These are phyloP conservation scores for Plenodomus tracheiphilus DNA, from an alignment of 2,329 filamentous ascomycete species.

Conservation along the genomic window DNA sequence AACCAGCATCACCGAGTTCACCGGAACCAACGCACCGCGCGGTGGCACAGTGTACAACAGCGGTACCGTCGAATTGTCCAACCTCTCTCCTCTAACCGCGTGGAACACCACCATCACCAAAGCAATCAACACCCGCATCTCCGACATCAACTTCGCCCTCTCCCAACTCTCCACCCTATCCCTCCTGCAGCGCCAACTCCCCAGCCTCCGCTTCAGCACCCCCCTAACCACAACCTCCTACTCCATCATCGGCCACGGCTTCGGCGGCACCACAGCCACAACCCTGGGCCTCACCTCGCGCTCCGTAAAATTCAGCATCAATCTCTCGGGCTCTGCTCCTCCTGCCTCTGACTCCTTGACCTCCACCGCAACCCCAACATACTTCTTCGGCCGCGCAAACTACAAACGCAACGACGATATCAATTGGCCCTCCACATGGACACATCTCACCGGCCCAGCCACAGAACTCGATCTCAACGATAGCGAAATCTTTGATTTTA, in stretches of 20 bases:
- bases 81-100: constrained; percentile 12
- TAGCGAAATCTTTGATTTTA: constrained; percentile 25
- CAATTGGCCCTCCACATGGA: constrained; percentile 71
- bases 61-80: constrained; percentile 18
- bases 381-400: constrained; percentile 59
- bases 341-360: constrained; percentile 5
- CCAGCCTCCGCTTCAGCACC: constrained; percentile 10
- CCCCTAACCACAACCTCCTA: constrained; percentile 9
- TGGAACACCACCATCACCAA: constrained; percentile 20
- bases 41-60: constrained; percentile 21
- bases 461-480: constrained; percentile 28
- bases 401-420: constrained; percentile 97
- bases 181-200: constrained; percentile 12
- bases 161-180: constrained; percentile 5
- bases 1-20: constrained; percentile 50
- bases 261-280: constrained; percentile 35
- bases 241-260: constrained; percentile 30
- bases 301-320: constrained; percentile 32
- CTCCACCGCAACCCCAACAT: constrained; percentile 12
- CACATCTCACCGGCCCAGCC: constrained; percentile 15
- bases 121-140: constrained; percentile 17
- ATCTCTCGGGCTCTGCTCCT: constrained; percentile 27
- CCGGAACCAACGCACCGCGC: constrained; percentile 9
- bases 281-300: constrained; percentile 10
- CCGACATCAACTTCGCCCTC: constrained; percentile 25